Percentiles rank a stretch among this genome's conserved stretches.
Evolutionary conservation across 2,329 filamentous ascomycete species (phyloP).

Genomic region (Thielaviopsis musarum): DNA sequence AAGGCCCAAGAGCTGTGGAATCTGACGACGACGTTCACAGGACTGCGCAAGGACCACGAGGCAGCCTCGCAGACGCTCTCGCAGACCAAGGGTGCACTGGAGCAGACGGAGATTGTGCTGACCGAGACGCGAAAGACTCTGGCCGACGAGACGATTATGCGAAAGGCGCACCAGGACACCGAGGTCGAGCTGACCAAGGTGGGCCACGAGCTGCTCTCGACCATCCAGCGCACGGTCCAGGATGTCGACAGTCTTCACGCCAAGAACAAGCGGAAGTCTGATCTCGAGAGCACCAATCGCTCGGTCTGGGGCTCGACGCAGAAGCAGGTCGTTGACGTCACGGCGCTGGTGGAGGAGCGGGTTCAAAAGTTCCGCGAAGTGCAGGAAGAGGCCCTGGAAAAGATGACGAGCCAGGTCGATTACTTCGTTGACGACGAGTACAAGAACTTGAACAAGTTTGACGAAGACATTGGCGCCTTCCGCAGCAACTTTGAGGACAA

Average conservation of each 20-base stretch:
- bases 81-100: slow-evolving; percentile 63
- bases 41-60: slow-evolving; percentile 80
- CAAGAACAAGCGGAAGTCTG: slow-evolving; percentile 72
- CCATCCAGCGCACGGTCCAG: slow-evolving; percentile 57
- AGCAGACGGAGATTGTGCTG: slow-evolving; percentile 76
- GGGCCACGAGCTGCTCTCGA: slow-evolving; percentile 60
- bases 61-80: slow-evolving; percentile 54
- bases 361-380: slow-evolving; percentile 55
- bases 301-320: slow-evolving; percentile 64
- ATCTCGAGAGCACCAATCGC: slow-evolving; percentile 66
- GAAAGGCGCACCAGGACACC: slow-evolving; percentile 72
- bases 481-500: slow-evolving; percentile 16
- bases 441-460: slow-evolving; percentile 16
- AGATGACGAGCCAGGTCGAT: slow-evolving; percentile 55
- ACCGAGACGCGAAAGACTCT: slow-evolving; percentile 59
- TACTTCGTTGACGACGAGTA: slow-evolving; percentile 62
- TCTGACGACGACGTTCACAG: slow-evolving; percentile 73
- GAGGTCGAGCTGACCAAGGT: slow-evolving; percentile 60
- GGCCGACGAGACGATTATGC: slow-evolving; percentile 60
- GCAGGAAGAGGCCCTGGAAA: slow-evolving; percentile 53
- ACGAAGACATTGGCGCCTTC: slow-evolving; percentile 27
- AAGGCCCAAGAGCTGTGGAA: slow-evolving; percentile 86
- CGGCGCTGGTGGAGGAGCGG: slow-evolving; percentile 56
- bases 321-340: slow-evolving; percentile 58
- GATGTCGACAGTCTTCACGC: slow-evolving; percentile 71